Percentiles rank a stretch among this genome's conserved stretches.
Evolutionary conservation across 768 basidiomycete genomes (phyloP).

Genomic region (Auriscalpium orientale): DNA sequence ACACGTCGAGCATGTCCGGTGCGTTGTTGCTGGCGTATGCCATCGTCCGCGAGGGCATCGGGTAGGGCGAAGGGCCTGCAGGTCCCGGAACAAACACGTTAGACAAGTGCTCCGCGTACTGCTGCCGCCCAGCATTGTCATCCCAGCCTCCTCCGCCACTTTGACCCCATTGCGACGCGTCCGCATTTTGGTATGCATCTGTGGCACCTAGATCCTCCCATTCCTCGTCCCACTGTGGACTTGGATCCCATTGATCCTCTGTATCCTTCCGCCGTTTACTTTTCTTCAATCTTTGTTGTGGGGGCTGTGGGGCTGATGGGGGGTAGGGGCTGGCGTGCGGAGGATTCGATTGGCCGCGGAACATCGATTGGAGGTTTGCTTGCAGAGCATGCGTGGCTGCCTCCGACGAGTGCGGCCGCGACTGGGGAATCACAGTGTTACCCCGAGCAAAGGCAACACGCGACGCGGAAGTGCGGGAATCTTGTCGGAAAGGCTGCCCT

Average conservation of each 20-base stretch:
- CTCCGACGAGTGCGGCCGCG: neutral
- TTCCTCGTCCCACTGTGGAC: neutral
- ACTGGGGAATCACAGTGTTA: conserved; percentile 1
- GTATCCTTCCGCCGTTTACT: conserved; percentile 8
- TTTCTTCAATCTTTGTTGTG: neutral
- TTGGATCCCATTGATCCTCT: neutral
- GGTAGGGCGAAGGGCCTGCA: conserved; percentile 4
- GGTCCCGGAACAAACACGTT: conserved; percentile 4
- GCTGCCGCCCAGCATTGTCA: conserved; percentile 5
- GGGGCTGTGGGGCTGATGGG: too few relatives aligned
- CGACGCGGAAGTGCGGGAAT: neutral
- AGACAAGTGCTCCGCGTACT: neutral
- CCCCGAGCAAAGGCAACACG: conserved; percentile 7
- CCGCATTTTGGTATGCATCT: conserved; percentile 1
- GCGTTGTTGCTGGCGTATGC: conserved; percentile 9
- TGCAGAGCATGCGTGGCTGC: conserved; percentile 2
- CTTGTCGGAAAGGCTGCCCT: neutral
- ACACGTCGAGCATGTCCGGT: neutral
- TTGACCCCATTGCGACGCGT: conserved; percentile 2
- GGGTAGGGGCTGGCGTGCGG: too few relatives aligned
- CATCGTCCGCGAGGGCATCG: conserved; percentile 16
- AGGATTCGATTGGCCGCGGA: too few relatives aligned
- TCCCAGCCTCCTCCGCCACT: conserved; percentile 7
- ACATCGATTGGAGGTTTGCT: conserved; percentile 7
- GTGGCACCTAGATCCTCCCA: neutral